Percentiles rank a stretch among this genome's conserved stretches.
Conservation (phyloP, 495 filamentous ascomycete genomes). For the Melanomma pulvis-pyrius region DNA sequence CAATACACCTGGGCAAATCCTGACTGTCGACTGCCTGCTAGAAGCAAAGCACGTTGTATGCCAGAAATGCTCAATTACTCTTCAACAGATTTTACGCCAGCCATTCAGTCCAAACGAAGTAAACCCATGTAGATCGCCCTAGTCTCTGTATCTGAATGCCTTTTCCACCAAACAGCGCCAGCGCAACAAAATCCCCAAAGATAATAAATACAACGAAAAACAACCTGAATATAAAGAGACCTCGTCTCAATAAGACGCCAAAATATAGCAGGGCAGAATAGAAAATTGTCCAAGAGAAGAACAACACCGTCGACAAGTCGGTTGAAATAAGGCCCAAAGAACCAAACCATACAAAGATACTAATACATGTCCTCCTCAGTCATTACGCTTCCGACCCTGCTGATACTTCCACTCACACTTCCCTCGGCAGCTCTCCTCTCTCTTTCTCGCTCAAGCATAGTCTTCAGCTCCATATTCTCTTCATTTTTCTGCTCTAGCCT, state of each 20-base stretch:
- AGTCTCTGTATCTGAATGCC: background rate
- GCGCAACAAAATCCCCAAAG: background rate
- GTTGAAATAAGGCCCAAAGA: background rate
- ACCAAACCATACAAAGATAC: conserved; percentile 11
- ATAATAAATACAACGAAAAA: background rate
- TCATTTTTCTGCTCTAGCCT: conserved; percentile 79
- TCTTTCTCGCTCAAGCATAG: conserved; percentile 68
- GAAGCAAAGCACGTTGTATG: no score
- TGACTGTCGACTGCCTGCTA: no score
- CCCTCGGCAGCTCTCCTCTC: conserved; percentile 39
- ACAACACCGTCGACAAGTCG: background rate
- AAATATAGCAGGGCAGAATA: background rate
- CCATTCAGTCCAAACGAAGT: background rate
- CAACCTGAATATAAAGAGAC: background rate
- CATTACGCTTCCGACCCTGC: conserved; percentile 14
- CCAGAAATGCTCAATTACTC: background rate
- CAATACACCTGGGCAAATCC: no score
- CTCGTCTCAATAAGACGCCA: background rate
- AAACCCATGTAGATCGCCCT: background rate
- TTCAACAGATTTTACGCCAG: background rate
- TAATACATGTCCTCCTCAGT: conserved; percentile 32
- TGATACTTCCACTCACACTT: conserved; percentile 4
- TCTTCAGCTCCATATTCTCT: conserved; percentile 74
- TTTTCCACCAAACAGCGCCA: background rate
- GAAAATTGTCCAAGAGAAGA: background rate